These are phyloP conservation scores for Pachysandra terminalis DNA, from an alignment of 164 flowering plant species.

Conservation along the genomic window DNA sequence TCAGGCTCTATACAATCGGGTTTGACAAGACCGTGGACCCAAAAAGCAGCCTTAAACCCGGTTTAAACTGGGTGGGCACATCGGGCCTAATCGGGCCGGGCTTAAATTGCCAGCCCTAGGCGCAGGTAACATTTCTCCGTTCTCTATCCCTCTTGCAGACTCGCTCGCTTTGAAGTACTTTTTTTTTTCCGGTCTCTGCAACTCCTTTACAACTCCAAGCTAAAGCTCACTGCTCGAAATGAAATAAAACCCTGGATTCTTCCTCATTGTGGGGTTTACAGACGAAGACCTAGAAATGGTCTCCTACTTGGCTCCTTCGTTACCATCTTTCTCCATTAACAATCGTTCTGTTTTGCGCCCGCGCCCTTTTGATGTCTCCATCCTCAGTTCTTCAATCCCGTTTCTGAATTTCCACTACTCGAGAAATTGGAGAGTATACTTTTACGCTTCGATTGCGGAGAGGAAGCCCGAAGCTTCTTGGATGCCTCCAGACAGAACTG, in stretches of 20 bases:
- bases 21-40: too few species aligned
- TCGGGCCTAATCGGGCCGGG: too few species aligned
- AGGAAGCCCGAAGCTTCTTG: constrained; percentile 31
- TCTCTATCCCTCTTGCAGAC: too few species aligned
- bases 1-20: too few species aligned
- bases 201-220: background rate
- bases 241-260: constrained; percentile 17
- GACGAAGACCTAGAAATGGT: constrained; percentile 1
- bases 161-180: too few species aligned
- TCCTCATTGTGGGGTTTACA: background rate
- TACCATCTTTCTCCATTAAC: constrained; percentile 13
- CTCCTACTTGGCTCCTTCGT: constrained; percentile 14
- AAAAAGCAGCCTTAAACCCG: too few species aligned
- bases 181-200: background rate
- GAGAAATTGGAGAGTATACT: constrained; percentile 6
- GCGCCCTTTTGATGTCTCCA: constrained; percentile 14
- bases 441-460: constrained; percentile 23
- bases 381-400: constrained; percentile 12
- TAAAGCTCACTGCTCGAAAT: background rate
- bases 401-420: constrained; percentile 6
- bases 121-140: too few species aligned
- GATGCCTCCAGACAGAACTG: constrained; percentile 27
- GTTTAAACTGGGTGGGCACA: too few species aligned
- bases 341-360: constrained; percentile 14
- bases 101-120: too few species aligned